Evolutionary conservation across 2,329 filamentous ascomycete genomes (phyloP).

Genomic region (Xylariomycetidae sp.): DNA sequence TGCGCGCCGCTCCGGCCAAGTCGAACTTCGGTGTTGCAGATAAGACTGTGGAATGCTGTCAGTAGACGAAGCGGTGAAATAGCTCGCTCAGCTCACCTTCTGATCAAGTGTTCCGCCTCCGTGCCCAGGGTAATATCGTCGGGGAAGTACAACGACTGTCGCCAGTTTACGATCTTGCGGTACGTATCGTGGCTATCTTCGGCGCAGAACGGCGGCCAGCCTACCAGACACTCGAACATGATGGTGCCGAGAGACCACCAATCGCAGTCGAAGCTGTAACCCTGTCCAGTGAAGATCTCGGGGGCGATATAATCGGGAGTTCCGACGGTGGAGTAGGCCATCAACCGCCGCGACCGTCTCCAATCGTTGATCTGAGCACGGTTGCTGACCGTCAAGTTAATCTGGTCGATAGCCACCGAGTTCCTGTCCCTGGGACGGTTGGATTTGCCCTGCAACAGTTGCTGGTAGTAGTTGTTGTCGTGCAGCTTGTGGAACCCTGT

Average conservation of each 20-base stretch:
- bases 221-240: slow-evolving; percentile 98
- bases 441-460: slow-evolving; percentile 77
- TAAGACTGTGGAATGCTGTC: slow-evolving; percentile 54
- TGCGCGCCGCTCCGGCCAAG: slow-evolving; percentile 80
- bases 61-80: not conserved
- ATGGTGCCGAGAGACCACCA: slow-evolving; percentile 99
- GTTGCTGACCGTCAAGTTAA: slow-evolving; percentile 96
- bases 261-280: slow-evolving; percentile 94
- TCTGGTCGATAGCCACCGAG: slow-evolving; percentile 94
- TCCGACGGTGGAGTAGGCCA: slow-evolving; percentile 97
- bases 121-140: slow-evolving; percentile 84
- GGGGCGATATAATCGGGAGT: slow-evolving; percentile 98
- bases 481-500: slow-evolving; percentile 98
- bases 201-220: slow-evolving; percentile 98
- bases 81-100: slow-evolving; percentile 58
- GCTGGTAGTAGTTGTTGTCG: slow-evolving; percentile 97
- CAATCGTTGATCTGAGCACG: slow-evolving; percentile 97
- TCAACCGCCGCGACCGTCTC: slow-evolving; percentile 88
- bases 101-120: slow-evolving; percentile 87
- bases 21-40: slow-evolving; percentile 90
- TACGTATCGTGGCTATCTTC: slow-evolving; percentile 98
- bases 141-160: slow-evolving; percentile 90
- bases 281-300: slow-evolving; percentile 94
- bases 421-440: slow-evolving; percentile 74
- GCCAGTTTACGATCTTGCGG: slow-evolving; percentile 98